A percentile compares a stretch with the other conserved stretches of the same genome.
Conservation (phyloP, 306 rosid genomes). For the Psophocarpus tetragonolobus region DNA sequence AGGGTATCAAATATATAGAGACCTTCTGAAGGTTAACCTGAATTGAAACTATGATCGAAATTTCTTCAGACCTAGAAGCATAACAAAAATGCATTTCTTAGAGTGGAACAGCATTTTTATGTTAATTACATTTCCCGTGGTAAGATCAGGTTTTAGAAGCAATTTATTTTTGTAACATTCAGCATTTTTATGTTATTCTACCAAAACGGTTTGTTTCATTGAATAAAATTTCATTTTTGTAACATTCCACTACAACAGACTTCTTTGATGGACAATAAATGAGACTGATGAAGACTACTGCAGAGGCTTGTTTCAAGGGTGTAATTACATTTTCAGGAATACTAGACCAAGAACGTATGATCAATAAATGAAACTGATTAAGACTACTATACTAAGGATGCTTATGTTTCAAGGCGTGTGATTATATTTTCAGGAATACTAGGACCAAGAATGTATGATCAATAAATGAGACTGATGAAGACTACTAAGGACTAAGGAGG, state of each 20-base stretch:
- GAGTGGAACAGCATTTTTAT: background rate
- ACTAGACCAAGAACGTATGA: no score
- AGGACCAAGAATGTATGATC: no score
- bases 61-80: constrained; percentile 25
- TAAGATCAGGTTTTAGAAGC: background rate
- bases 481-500: background rate
- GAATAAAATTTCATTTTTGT: background rate
- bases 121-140: background rate
- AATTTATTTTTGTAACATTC: no score
- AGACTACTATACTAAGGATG: no score
- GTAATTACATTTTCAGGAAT: background rate
- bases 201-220: no score
- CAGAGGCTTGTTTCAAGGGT: background rate
- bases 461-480: background rate
- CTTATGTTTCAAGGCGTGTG: no score
- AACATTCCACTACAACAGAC: background rate
- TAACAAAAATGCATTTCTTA: background rate
- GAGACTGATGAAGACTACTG: background rate
- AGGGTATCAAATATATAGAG: background rate
- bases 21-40: constrained; percentile 12
- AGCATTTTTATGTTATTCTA: no score
- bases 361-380: no score
- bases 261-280: background rate
- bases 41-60: constrained; percentile 4
- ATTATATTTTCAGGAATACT: no score